Percentiles rank a stretch among this genome's conserved stretches.
Conservation (phyloP, 192 early-diverging fungal species). For the Backusella circina region DNA sequence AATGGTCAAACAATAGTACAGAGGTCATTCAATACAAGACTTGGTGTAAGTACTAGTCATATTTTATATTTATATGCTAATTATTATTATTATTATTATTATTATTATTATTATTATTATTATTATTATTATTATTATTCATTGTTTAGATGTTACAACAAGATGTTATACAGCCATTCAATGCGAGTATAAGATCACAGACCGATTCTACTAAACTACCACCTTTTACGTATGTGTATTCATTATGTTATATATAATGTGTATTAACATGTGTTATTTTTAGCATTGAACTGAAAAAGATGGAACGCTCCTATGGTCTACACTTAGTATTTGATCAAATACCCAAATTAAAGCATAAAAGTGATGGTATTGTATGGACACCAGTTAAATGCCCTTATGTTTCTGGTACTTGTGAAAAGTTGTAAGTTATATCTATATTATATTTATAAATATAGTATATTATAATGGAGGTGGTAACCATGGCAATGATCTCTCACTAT, state of each 20-base stretch:
- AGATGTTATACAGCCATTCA: conserved; percentile 58
- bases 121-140: too few species aligned
- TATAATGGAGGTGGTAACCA: not conserved
- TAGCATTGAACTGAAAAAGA: conserved; percentile 58
- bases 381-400: conserved; percentile 56
- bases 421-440: conserved; percentile 38
- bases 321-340: conserved; percentile 60
- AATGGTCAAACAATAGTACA: conserved; percentile 56
- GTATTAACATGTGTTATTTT: too few species aligned
- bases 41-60: conserved; percentile 58
- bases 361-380: conserved; percentile 72
- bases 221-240: conserved; percentile 54
- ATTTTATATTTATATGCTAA: not conserved
- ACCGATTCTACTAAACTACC: conserved; percentile 37
- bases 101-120: too few species aligned
- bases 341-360: conserved; percentile 59
- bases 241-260: too few species aligned
- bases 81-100: too few species aligned
- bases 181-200: conserved; percentile 35
- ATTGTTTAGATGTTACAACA: conserved; percentile 56
- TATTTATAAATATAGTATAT: not conserved
- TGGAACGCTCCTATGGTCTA: conserved; percentile 56
- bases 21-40: conserved; percentile 55
- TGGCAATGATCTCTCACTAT: not conserved
- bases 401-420: conserved; percentile 43